phyloP scores from a whole-genome alignment of 805 yeast species.

The Clavispora phyllophila region DNA sequence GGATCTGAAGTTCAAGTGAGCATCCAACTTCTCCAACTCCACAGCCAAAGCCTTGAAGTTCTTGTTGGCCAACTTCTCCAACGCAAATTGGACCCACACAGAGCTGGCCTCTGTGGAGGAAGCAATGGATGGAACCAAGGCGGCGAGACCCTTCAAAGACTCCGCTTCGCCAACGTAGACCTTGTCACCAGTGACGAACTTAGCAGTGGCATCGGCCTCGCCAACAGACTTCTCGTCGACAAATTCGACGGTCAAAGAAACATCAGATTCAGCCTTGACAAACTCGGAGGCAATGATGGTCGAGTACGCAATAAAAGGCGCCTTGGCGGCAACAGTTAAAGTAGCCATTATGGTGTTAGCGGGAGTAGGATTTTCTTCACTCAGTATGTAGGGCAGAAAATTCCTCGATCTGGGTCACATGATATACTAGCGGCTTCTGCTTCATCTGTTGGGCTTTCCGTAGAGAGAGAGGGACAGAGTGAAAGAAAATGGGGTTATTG shows the following conservation, averaged over 20 bases:
- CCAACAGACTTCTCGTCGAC: slow-evolving; percentile 62
- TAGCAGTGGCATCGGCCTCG: slow-evolving; percentile 39
- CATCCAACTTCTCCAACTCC: slow-evolving; percentile 74
- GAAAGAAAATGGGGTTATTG: too few species aligned
- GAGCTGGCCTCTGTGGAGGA: slow-evolving; percentile 14
- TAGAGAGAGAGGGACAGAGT: too few species aligned
- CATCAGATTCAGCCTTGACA: slow-evolving; percentile 46
- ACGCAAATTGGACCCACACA: slow-evolving; percentile 68
- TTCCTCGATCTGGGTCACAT: background rate
- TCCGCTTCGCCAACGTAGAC: slow-evolving; percentile 38
- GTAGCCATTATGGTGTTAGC: slow-evolving; percentile 28
- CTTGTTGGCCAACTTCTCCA: slow-evolving; percentile 65
- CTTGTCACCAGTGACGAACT: slow-evolving; percentile 42
- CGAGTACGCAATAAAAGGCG: slow-evolving; percentile 76
- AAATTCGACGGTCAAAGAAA: slow-evolving; percentile 53
- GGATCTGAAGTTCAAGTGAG: slow-evolving; percentile 80
- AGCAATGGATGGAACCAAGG: slow-evolving; percentile 46
- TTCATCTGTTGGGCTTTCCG: too few species aligned
- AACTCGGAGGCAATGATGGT: slow-evolving; percentile 74
- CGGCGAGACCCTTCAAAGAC: slow-evolving; percentile 46
- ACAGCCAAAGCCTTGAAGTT: slow-evolving; percentile 82
- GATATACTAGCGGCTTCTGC: background rate
- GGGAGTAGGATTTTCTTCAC: background rate
- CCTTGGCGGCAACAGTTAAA: slow-evolving; percentile 78
- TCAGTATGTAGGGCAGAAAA: background rate